These are phyloP conservation scores for Podila verticillata DNA, from an alignment of 192 early-diverging fungal genomes.

Conservation along the genomic window DNA sequence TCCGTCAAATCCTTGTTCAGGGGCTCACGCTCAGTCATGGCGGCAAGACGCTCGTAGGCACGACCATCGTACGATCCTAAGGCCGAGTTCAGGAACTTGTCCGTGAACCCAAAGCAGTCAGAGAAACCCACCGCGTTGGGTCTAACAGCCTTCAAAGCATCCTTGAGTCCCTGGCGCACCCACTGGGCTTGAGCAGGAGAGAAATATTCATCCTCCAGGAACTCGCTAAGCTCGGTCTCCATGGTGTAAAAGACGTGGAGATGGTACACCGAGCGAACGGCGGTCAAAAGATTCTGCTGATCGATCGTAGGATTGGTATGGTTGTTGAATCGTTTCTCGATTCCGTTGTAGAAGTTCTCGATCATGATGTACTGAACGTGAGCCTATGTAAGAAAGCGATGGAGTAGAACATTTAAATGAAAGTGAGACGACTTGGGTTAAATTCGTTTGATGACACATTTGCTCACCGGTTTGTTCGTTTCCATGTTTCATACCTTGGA, in stretches of 20 bases:
- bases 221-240: conserved; percentile 71
- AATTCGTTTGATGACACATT: not conserved
- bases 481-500: conserved; percentile 47
- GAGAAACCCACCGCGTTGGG: conserved; percentile 82
- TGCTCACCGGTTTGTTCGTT: not conserved
- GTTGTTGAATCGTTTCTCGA: conserved; percentile 44
- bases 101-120: conserved; percentile 82
- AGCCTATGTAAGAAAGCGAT: conserved; percentile 48
- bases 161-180: conserved; percentile 61
- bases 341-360: conserved; percentile 66
- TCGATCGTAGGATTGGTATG: conserved; percentile 11
- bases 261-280: conserved; percentile 54
- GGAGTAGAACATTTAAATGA: not conserved
- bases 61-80: conserved; percentile 79
- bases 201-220: conserved; percentile 65
- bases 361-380: conserved; percentile 83
- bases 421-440: not conserved
- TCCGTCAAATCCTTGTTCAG: conserved; percentile 47
- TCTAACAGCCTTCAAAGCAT: conserved; percentile 68
- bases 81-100: conserved; percentile 80
- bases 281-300: conserved; percentile 45
- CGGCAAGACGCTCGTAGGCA: conserved; percentile 70
- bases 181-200: conserved; percentile 52
- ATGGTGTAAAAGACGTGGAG: conserved; percentile 71
- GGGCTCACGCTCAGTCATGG: conserved; percentile 48